Evolutionary conservation across 305 asterid genomes (phyloP), one percentile per base, ranked within the genome.

Genomic region (Fraxinus floribunda): DNA sequence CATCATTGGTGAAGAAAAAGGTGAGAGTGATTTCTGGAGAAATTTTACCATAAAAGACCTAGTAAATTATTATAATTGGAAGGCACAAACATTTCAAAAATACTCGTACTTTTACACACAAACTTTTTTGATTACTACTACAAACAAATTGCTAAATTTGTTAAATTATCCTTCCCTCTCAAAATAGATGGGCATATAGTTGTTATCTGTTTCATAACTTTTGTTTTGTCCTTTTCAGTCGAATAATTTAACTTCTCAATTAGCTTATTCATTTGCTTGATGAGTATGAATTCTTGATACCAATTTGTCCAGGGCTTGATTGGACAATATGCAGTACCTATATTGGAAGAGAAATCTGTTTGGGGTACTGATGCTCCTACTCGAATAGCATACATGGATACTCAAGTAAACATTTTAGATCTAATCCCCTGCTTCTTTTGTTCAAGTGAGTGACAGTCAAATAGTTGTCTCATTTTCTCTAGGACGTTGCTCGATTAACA

Each of bases 291-390:
- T 49, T 79, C 84, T 76, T 74, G 77, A 83, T 79, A 49, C 72
- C 68, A 24, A 71, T 75, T 71, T 84, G 55, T 86, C 49, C 92
- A 95, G 98, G 98, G 98, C 15, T 86, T 94, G 84, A 94, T 95
- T 78, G 98, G 99, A 79, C 99, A 95, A 86, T 95, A 93, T 87
- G 98, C 97, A n/a, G 98, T 95, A 82, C 99, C 99, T 70, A 93
- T 95, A 77, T 79, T 95, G 86, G 98, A 95, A 92, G 98, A 93
- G 84, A 94, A 94, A 87, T 93, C 99, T 75, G 99, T 91, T 66
- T 95, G 99, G 99, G 99, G 99, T 68, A 95, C 99, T 70, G 98
- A 95, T 90, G 99, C 99, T 89, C 98, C 99, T 57, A 94, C 99
- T 32, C 86, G 99, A 88, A 89, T 95, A 84, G 99, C 99, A 32